Conservation (phyloP, 2,329 filamentous ascomycete genomes). For the Ophiostoma ulmi region DNA sequence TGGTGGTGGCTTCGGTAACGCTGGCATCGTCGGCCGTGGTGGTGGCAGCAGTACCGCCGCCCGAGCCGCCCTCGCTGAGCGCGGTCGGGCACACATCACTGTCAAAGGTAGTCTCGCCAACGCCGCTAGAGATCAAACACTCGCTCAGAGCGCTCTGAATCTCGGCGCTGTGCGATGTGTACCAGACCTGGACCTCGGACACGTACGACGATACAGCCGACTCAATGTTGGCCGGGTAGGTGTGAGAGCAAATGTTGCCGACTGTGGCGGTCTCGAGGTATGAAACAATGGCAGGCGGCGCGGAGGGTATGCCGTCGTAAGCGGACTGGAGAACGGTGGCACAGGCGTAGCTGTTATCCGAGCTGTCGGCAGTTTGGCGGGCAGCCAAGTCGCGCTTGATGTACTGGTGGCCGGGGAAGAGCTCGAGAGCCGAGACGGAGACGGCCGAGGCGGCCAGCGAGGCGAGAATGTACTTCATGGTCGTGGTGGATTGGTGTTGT, state of each 20-base stretch:
- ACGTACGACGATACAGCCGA: conserved; percentile 28
- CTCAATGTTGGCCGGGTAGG: conserved; percentile 24
- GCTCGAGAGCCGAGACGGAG: conserved; percentile 26
- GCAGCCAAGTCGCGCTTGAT: conserved; percentile 26
- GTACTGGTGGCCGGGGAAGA: conserved; percentile 24
- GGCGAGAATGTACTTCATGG: conserved; percentile 8
- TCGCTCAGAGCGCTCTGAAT: conserved; percentile 28
- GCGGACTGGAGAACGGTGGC: conserved; percentile 26
- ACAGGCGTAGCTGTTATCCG: conserved; percentile 24
- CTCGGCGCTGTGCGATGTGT: conserved; percentile 27
- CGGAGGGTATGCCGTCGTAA: conserved; percentile 29
- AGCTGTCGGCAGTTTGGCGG: conserved; percentile 29
- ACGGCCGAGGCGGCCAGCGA: conserved; percentile 29
- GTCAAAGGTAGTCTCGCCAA: neutral
- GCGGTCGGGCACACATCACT: neutral
- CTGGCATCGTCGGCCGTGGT: neutral
- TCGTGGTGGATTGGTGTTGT: neutral
- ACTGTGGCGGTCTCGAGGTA: conserved; percentile 16
- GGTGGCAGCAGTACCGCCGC: conserved; percentile 3
- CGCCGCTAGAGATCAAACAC: conserved; percentile 30
- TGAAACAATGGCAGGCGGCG: conserved; percentile 29
- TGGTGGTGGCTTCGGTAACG: neutral
- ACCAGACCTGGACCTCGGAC: conserved; percentile 30
- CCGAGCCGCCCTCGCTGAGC: neutral
- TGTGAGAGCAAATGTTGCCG: neutral